Base-by-base conservation (phyloP, 164 flowering plant genomes). In the Hamamelis virginiana region DNA sequence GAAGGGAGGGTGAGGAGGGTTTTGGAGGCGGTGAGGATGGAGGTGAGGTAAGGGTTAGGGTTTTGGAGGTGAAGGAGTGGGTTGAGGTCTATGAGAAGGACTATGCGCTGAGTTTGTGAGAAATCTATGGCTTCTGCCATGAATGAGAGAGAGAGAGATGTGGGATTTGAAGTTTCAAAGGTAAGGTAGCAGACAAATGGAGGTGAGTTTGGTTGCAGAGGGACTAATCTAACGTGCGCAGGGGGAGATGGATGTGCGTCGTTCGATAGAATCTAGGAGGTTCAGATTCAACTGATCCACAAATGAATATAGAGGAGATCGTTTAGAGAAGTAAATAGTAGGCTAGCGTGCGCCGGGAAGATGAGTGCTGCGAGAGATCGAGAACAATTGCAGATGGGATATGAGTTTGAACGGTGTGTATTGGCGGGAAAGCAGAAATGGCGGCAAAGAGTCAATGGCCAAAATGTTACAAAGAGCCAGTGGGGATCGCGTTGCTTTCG, bases 21-120 rank as follows among this genome's bases (percentile, higher is more conserved):
- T 63, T 70, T 61, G 68, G 80, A 60, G 63, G 91, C 51, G 58
- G 85, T 14, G 74, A 82, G 69, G 50, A 95, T 51, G 28, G 93
- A 28, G n/a, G 77, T 59, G 69, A 89, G 66, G 84, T 82, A 92
- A 5, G 77, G 75, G n/a, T 65, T 59, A 62, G 95, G 85, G 79
- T 78, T 71, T 67, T 59, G 81, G 69, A 67, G 74, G 33, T 69
- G 58, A 74, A 81, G 77, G 26, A 89, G 78, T 16, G 94, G 97
- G 55, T 83, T 74, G 14, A 95, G 88, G 74, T 95, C 99, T n/a
- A 95, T 78, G 45, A 92, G 79, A 69, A 95, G 81, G 57, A 92
- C 85, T 50, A 91, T 66, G 53, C 99, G 86, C 47, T 85, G 84
- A 18, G 99, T 88, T 67, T 66, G 76, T 23, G 83, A 66, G 80